These are phyloP conservation scores for Colletotrichum destructivum DNA, from an alignment of 2,329 filamentous ascomycete genomes.

Conservation along the genomic window DNA sequence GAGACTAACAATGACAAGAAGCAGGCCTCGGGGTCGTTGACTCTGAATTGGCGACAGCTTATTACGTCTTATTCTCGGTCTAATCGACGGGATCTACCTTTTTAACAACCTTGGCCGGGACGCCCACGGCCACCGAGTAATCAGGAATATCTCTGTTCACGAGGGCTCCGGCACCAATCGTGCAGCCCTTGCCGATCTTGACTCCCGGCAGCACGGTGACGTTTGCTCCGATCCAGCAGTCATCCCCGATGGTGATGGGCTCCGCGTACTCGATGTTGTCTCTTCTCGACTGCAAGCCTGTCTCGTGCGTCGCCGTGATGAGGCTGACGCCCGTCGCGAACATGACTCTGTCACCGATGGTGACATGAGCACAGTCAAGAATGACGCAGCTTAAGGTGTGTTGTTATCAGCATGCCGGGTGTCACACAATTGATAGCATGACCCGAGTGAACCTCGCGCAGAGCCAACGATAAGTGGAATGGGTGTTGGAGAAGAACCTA, in stretches of 20 bases:
- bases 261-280: constrained; percentile 65
- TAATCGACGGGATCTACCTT: constrained; percentile 24
- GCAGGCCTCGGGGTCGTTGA: too few species aligned
- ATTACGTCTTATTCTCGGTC: background rate
- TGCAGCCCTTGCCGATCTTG: constrained; percentile 57
- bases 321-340: constrained; percentile 67
- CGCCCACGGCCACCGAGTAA: constrained; percentile 56
- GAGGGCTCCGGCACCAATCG: constrained; percentile 56
- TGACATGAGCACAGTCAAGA: constrained; percentile 66
- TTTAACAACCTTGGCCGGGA: constrained; percentile 53
- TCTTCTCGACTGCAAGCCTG: constrained; percentile 61
- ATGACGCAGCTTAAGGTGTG: constrained; percentile 48
- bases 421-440: background rate
- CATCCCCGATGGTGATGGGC: constrained; percentile 63
- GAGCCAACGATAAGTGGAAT: too few species aligned
- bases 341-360: constrained; percentile 66
- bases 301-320: constrained; percentile 69
- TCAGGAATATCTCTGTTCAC: constrained; percentile 56
- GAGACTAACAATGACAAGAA: too few species aligned
- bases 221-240: constrained; percentile 64
- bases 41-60: background rate
- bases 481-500: constrained; percentile 26
- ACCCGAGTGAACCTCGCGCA: background rate
- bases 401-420: background rate
- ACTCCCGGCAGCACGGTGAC: constrained; percentile 59